These are phyloP conservation scores for Rhynchosporium agropyri DNA, from an alignment of 2,329 filamentous ascomycete species.

Conservation along the genomic window DNA sequence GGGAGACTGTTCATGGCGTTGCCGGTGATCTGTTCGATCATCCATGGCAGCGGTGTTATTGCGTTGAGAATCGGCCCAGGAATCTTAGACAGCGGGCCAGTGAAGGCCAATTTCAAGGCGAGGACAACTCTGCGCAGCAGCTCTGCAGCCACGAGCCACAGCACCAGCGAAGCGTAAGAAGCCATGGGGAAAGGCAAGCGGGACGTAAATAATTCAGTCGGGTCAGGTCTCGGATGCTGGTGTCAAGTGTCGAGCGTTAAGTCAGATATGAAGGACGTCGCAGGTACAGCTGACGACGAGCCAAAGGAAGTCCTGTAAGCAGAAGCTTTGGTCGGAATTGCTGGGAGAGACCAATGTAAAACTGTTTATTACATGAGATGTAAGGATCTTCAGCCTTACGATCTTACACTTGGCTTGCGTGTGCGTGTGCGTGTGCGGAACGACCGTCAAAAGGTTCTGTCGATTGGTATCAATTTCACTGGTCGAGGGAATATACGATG, in stretches of 20 bases:
- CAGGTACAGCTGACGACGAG: no score
- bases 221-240: no score
- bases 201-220: no score
- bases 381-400: neutral
- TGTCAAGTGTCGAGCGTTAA: no score
- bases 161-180: slow-evolving; percentile 4
- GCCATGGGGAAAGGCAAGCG: neutral
- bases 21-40: slow-evolving; percentile 25
- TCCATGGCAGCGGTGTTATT: slow-evolving; percentile 26
- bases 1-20: slow-evolving; percentile 21
- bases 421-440: no score
- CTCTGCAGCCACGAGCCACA: slow-evolving; percentile 20
- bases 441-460: no score
- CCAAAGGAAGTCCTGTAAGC: neutral
- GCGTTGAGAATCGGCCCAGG: slow-evolving; percentile 28
- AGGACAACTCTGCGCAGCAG: slow-evolving; percentile 20
- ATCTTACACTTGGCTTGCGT: neutral
- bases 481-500: neutral
- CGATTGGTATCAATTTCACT: neutral
- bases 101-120: slow-evolving; percentile 23
- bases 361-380: neutral
- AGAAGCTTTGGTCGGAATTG: neutral
- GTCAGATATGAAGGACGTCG: neutral
- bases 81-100: slow-evolving; percentile 30
- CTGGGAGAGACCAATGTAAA: neutral